phyloP scores from a whole-genome alignment of 345 rosid species.

The Citrus glauca region DNA sequence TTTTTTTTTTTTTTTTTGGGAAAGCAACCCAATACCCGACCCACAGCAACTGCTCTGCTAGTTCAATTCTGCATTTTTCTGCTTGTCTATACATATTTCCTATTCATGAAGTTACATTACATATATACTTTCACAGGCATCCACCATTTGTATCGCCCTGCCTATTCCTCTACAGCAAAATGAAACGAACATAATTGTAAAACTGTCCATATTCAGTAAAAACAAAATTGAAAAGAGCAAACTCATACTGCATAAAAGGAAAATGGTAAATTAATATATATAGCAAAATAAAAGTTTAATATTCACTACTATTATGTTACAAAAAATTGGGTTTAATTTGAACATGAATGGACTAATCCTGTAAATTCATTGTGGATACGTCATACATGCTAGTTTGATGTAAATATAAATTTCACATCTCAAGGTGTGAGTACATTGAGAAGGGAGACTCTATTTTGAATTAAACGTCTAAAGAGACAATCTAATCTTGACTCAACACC shows the following conservation, averaged over 20 bases:
- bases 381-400: neutral
- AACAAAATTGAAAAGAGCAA: neutral
- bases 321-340: slow-evolving; percentile 2
- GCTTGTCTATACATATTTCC: neutral
- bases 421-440: slow-evolving; percentile 31
- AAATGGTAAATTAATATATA: neutral
- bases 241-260: no score
- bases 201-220: neutral
- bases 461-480: slow-evolving; percentile 34
- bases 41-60: neutral
- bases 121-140: neutral
- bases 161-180: neutral
- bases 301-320: neutral
- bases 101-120: neutral
- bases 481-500: slow-evolving; percentile 34
- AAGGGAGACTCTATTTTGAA: slow-evolving; percentile 39
- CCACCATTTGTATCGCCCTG: no score
- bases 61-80: neutral
- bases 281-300: neutral
- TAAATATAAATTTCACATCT: neutral
- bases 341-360: neutral
- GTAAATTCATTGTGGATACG: neutral
- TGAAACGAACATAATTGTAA: neutral
- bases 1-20: no score
- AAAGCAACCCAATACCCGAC: neutral